These are phyloP conservation scores for Volvox carteri DNA, from an alignment of 163 green algal species.

Conservation along the genomic window DNA sequence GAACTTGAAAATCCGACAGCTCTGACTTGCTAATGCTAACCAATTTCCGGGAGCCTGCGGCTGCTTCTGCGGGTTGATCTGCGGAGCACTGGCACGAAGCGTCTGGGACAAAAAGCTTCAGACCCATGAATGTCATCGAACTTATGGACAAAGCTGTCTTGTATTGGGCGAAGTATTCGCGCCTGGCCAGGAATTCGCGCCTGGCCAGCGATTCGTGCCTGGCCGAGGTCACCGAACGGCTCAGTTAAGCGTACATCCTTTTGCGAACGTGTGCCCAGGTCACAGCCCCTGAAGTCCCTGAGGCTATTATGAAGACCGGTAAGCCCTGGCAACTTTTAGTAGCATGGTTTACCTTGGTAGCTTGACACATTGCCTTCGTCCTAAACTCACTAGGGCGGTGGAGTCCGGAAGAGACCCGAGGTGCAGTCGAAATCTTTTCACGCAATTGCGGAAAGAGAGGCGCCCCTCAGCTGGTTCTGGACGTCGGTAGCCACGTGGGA, in stretches of 20 bases:
- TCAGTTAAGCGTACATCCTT: too few species aligned
- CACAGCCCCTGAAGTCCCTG: neutral
- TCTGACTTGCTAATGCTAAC: too few species aligned
- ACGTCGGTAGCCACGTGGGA: constrained; percentile 10
- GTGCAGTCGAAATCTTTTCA: neutral
- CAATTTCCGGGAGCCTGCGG: too few species aligned
- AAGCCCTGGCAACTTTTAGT: neutral
- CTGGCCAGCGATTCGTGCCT: too few species aligned
- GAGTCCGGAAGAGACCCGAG: neutral
- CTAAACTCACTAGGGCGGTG: neutral
- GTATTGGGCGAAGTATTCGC: too few species aligned
- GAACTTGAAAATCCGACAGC: too few species aligned
- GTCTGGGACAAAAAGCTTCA: neutral
- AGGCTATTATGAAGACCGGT: neutral
- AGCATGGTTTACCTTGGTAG: neutral
- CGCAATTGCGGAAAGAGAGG: neutral
- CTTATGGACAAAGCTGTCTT: too few species aligned
- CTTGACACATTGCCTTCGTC: neutral
- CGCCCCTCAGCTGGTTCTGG: neutral
- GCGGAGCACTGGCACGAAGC: too few species aligned
- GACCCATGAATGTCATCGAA: neutral
- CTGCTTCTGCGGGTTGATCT: too few species aligned
- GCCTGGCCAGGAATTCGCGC: too few species aligned
- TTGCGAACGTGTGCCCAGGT: too few species aligned
- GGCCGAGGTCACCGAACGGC: too few species aligned